phyloP scores from a whole-genome alignment of 2,329 filamentous ascomycete species.

The Monilinia polystroma region DNA sequence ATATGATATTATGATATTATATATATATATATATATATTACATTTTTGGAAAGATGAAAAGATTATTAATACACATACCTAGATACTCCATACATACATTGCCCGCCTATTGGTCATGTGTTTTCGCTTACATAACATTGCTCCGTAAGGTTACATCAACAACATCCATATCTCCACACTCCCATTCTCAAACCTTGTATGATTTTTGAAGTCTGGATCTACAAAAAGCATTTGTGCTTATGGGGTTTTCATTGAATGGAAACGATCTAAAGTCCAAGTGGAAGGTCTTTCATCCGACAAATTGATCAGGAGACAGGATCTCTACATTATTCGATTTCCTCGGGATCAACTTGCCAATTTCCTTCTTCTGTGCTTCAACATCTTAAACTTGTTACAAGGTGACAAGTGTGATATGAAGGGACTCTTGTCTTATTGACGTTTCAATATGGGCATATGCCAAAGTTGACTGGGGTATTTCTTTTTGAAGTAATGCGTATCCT shows the following conservation, averaged over 20 bases:
- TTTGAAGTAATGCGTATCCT: neutral
- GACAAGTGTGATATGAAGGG: slow-evolving; percentile 10
- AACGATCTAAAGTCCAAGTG: neutral
- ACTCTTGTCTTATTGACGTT: slow-evolving; percentile 18
- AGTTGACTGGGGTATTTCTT: neutral
- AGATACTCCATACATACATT: no score
- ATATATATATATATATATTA: no score
- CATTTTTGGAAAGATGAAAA: no score
- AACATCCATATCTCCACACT: neutral
- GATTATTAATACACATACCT: no score
- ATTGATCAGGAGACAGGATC: neutral
- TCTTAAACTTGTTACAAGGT: slow-evolving; percentile 14
- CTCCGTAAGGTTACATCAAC: neutral
- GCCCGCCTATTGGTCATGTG: no score
- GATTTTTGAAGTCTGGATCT: neutral
- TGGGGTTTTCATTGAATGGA: neutral
- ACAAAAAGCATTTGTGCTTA: neutral
- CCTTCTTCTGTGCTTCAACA: slow-evolving; percentile 9
- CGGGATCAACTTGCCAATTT: neutral
- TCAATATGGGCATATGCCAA: slow-evolving; percentile 4
- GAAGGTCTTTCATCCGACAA: neutral
- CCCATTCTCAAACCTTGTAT: neutral
- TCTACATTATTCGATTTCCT: neutral
- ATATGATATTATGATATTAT: no score
- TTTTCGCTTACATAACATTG: no score